Conservation (phyloP, 176 grass and related monocot genomes). For the Zea mays region DNA sequence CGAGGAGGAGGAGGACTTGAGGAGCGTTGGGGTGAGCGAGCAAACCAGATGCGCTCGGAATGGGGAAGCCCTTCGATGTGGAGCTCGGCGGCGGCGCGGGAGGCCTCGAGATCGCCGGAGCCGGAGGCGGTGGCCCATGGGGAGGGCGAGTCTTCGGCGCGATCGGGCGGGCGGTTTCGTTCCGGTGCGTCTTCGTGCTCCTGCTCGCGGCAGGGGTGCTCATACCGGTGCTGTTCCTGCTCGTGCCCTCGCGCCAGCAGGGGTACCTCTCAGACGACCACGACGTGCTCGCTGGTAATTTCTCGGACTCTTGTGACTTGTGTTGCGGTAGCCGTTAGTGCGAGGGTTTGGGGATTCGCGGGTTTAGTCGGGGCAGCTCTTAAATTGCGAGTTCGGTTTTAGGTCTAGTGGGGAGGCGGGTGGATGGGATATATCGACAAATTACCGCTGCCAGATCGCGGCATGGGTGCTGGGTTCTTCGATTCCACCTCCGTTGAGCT, state of each 20-base stretch:
- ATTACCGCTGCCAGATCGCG: conserved; percentile 13
- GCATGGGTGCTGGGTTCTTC: not conserved
- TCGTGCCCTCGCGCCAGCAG: conserved; percentile 34
- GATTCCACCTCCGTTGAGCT: not conserved
- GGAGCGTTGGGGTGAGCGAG: conserved; percentile 7
- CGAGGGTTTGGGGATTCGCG: conserved; percentile 8
- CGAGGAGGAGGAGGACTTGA: not conserved
- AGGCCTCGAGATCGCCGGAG: conserved; percentile 40
- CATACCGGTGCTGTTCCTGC: conserved; percentile 53
- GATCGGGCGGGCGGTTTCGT: conserved; percentile 37
- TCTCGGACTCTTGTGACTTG: not conserved
- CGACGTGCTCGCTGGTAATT: conserved; percentile 48
- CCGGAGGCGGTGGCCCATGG: not conserved
- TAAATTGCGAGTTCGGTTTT: not conserved
- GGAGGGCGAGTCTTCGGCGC: not conserved
- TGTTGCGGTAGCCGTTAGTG: not conserved
- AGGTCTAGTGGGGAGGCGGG: not conserved
- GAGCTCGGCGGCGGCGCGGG: conserved; percentile 51
- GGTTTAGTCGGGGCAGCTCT: conserved; percentile 22
- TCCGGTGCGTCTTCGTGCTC: conserved; percentile 51
- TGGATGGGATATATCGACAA: not conserved
- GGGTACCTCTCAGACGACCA: conserved; percentile 51
- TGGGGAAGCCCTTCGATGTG: conserved; percentile 73
- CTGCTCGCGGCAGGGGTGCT: conserved; percentile 53
- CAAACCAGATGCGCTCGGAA: conserved; percentile 67